phyloP scores from a whole-genome alignment of 805 yeast species.

The Kazachstania taianensis region DNA sequence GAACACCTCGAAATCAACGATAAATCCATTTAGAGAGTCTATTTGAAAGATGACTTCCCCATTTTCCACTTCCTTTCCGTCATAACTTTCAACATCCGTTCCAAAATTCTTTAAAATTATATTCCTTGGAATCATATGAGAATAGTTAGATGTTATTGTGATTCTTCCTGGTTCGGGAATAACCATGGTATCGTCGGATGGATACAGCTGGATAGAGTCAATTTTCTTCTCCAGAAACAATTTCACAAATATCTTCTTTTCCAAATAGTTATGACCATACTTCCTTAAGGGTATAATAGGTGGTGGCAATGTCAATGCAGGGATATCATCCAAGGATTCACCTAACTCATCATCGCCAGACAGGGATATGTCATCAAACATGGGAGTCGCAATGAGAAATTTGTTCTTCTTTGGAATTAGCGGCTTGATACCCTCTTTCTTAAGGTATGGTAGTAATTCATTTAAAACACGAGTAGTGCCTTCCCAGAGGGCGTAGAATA shows the following conservation, averaged over 20 bases:
- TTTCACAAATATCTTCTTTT: slow-evolving; percentile 78
- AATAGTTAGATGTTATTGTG: slow-evolving; percentile 63
- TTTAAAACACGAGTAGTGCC: slow-evolving; percentile 81
- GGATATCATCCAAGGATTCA: slow-evolving; percentile 46
- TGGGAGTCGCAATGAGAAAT: neutral
- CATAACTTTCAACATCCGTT: slow-evolving; percentile 29
- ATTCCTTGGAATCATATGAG: slow-evolving; percentile 83
- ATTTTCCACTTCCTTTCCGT: slow-evolving; percentile 4
- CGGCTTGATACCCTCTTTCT: neutral
- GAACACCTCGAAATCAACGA: slow-evolving; percentile 78
- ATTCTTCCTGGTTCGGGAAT: slow-evolving; percentile 64
- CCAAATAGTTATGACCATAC: slow-evolving; percentile 92
- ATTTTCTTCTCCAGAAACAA: slow-evolving; percentile 48
- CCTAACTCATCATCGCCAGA: slow-evolving; percentile 15
- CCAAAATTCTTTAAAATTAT: slow-evolving; percentile 37
- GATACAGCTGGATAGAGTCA: slow-evolving; percentile 36
- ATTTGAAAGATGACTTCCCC: slow-evolving; percentile 64
- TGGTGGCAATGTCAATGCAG: slow-evolving; percentile 87
- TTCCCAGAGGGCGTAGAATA: slow-evolving; percentile 88
- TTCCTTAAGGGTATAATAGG: slow-evolving; percentile 89
- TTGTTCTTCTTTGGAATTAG: neutral
- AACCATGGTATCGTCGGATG: slow-evolving; percentile 32
- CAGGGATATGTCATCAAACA: neutral
- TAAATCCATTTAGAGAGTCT: slow-evolving; percentile 62
- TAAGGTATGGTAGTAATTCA: slow-evolving; percentile 37